phyloP scores from a whole-genome alignment of 148 eudicot species.

The Dianthus caryophyllus region DNA sequence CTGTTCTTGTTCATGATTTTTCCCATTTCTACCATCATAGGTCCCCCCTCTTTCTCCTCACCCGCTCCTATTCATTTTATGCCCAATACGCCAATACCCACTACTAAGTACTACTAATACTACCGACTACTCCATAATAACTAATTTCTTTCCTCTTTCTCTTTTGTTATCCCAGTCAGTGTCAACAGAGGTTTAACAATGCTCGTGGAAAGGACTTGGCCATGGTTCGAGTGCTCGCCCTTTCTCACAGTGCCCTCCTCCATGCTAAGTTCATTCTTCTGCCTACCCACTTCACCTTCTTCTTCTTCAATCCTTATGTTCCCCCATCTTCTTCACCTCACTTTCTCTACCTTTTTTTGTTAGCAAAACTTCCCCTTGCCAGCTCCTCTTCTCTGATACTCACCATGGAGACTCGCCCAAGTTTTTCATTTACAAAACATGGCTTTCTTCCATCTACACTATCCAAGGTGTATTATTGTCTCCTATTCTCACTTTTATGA shows the following conservation, averaged over 20 bases:
- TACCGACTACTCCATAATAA: too few relatives aligned
- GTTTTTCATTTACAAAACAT: slow-evolving; percentile 76
- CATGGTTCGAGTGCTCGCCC: slow-evolving; percentile 65
- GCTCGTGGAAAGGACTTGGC: slow-evolving; percentile 82
- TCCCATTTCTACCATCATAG: slow-evolving; percentile 57
- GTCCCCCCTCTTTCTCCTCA: slow-evolving; percentile 16
- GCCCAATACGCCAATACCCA: too few relatives aligned
- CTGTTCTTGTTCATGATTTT: slow-evolving; percentile 68
- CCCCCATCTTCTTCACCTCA: not conserved
- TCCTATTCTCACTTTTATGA: not conserved
- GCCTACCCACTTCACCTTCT: not conserved
- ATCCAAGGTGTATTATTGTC: slow-evolving; percentile 41
- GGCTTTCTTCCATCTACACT: slow-evolving; percentile 69
- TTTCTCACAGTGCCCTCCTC: slow-evolving; percentile 60
- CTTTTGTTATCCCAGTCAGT: slow-evolving; percentile 34
- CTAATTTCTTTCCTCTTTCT: too few relatives aligned
- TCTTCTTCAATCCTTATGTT: not conserved
- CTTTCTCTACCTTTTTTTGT: slow-evolving; percentile 9
- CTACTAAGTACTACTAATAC: too few relatives aligned
- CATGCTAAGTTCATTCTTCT: slow-evolving; percentile 63
- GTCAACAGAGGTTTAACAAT: slow-evolving; percentile 58
- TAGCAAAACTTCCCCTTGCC: slow-evolving; percentile 57
- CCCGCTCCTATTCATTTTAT: not conserved
- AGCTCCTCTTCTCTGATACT: slow-evolving; percentile 75
- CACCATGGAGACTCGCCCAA: slow-evolving; percentile 75